Conservation (phyloP, 2,329 filamentous ascomycete genomes). For the Neonectria magnoliae region DNA sequence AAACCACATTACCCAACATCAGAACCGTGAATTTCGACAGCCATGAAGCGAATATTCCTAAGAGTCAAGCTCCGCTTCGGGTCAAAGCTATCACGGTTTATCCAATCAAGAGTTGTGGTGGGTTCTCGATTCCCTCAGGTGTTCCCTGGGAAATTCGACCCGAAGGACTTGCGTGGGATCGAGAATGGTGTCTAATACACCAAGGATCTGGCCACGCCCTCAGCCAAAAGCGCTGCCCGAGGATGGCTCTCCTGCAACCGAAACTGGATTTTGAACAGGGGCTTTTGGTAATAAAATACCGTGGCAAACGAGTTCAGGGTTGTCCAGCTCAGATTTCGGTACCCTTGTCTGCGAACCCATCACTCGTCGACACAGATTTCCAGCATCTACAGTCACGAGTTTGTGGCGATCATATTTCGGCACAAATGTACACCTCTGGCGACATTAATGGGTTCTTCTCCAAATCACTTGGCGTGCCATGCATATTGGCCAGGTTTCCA, state of each 20-base stretch:
- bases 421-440: constrained; percentile 74
- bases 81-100: constrained; percentile 80
- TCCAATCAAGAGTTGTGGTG: constrained; percentile 94
- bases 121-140: constrained; percentile 73
- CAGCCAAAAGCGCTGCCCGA: constrained; percentile 88
- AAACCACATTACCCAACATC: constrained; percentile 15
- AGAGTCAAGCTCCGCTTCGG: constrained; percentile 25
- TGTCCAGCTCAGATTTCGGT: constrained; percentile 56
- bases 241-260: constrained; percentile 86
- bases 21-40: not conserved
- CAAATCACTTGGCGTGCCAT: constrained; percentile 77
- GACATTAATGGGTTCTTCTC: constrained; percentile 82
- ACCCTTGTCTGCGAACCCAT: constrained; percentile 75
- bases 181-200: constrained; percentile 96
- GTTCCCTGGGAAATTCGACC: constrained; percentile 78
- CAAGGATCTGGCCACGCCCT: constrained; percentile 84
- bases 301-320: constrained; percentile 44
- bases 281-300: constrained; percentile 69
- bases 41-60: not conserved
- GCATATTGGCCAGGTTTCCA: constrained; percentile 85
- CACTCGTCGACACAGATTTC: constrained; percentile 57
- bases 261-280: constrained; percentile 75
- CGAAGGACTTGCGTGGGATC: constrained; percentile 92
- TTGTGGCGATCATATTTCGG: constrained; percentile 81
- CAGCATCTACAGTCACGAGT: constrained; percentile 70